A percentile compares a stretch with the other conserved stretches of the same genome.
Evolutionary conservation across 768 basidiomycete genomes (phyloP).

Genomic region (Trametes maxima): DNA sequence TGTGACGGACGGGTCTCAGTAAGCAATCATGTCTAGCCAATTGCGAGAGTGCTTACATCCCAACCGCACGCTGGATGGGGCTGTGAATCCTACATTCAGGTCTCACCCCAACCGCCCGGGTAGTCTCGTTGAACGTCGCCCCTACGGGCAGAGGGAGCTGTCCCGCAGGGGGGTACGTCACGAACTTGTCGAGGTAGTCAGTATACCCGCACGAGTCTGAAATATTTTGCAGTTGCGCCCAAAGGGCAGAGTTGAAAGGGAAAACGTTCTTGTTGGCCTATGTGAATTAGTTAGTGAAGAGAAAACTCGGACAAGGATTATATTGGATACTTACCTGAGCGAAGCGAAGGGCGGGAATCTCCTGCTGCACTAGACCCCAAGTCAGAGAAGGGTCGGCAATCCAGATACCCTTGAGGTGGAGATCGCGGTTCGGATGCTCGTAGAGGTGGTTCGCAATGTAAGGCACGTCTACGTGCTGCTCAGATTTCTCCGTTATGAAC

Average conservation of each 20-base stretch:
- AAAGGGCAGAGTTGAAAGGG: conserved; percentile 57
- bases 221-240: conserved; percentile 44
- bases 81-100: conserved; percentile 49
- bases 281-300: background rate
- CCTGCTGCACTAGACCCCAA: conserved; percentile 64
- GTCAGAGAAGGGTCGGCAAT: conserved; percentile 60
- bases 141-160: conserved; percentile 40
- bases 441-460: conserved; percentile 77
- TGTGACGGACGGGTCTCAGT: conserved; percentile 23
- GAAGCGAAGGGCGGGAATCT: conserved; percentile 75
- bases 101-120: conserved; percentile 32
- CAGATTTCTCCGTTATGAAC: background rate
- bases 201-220: conserved; percentile 39
- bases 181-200: conserved; percentile 36
- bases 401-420: conserved; percentile 72
- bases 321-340: conserved; percentile 38
- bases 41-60: conserved; percentile 38
- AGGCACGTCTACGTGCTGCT: conserved; percentile 52
- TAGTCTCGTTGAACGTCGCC: conserved; percentile 29
- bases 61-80: conserved; percentile 51
- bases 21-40: conserved; percentile 4
- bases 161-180: conserved; percentile 39
- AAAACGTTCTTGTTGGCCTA: conserved; percentile 60
- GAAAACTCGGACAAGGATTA: background rate
- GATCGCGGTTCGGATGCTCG: conserved; percentile 49